A percentile compares a stretch with the other conserved stretches of the same genome.
Conservation (phyloP, 108 stramenopile genomes). For the Pseudonitzschia delicatissima region DNA sequence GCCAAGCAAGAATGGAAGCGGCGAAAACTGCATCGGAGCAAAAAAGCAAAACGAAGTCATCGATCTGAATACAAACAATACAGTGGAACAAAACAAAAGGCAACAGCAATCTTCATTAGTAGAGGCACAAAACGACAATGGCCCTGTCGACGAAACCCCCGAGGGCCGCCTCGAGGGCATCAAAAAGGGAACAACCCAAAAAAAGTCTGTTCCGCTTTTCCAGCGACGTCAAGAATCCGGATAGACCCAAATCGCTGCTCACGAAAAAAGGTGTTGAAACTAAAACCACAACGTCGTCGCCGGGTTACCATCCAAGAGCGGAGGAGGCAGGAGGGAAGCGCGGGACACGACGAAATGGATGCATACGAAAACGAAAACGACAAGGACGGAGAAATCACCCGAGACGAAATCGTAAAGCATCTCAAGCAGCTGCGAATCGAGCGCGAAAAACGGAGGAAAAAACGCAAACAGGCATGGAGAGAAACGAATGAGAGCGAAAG, state of each 20-base stretch:
- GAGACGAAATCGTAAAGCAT: slow-evolving; percentile 9
- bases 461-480: slow-evolving; percentile 12
- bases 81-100: not conserved
- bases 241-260: not conserved
- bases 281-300: slow-evolving; percentile 4
- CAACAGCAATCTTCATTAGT: not conserved
- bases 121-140: not conserved
- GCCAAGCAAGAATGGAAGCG: slow-evolving; percentile 22
- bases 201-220: slow-evolving; percentile 20
- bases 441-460: slow-evolving; percentile 21
- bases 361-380: slow-evolving; percentile 6
- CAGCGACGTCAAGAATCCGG: not conserved
- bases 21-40: slow-evolving; percentile 9
- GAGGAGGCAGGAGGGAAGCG: slow-evolving; percentile 1
- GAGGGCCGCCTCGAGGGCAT: slow-evolving; percentile 24
- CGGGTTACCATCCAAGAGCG: slow-evolving; percentile 30
- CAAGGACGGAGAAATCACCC: not conserved
- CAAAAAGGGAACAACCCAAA: slow-evolving; percentile 12
- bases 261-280: not conserved
- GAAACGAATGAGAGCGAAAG: not conserved
- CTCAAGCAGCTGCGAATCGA: slow-evolving; percentile 23
- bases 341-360: not conserved
- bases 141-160: slow-evolving; percentile 1
- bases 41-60: not conserved
- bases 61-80: not conserved